A percentile compares a stretch with the other conserved stretches of the same genome.
Conservation (phyloP, 148 eudicot species). For the Camellia japonica region DNA sequence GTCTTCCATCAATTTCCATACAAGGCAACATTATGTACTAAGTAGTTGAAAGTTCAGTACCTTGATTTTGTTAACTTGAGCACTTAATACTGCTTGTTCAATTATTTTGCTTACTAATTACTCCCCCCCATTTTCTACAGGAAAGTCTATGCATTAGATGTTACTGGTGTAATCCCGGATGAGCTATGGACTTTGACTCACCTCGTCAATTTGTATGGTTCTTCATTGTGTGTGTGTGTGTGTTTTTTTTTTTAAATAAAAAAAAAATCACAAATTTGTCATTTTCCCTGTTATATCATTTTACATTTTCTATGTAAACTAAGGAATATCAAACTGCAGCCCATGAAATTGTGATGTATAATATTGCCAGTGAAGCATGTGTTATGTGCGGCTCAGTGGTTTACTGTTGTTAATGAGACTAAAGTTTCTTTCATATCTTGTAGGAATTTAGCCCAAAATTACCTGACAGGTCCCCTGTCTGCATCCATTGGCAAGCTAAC, state of each 20-base stretch:
- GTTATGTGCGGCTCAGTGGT: no score
- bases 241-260: no score
- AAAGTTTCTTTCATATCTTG: conserved; percentile 7
- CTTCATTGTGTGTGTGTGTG: not conserved
- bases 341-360: no score
- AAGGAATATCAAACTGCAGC: no score
- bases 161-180: conserved; percentile 57
- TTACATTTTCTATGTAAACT: no score
- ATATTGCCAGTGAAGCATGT: no score
- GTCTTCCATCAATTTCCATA: no score
- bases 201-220: conserved; percentile 54
- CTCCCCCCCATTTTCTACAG: conserved; percentile 31
- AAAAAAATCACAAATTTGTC: no score
- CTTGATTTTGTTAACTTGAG: not conserved
- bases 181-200: conserved; percentile 71
- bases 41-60: not conserved
- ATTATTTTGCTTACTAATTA: conserved; percentile 1
- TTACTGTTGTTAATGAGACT: no score
- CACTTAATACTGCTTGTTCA: not conserved
- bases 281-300: no score
- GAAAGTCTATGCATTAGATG: conserved; percentile 54
- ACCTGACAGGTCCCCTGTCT: conserved; percentile 64
- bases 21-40: no score
- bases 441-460: conserved; percentile 62
- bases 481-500: conserved; percentile 68